A percentile compares a stretch with the other conserved stretches of the same genome.
Conservation (phyloP, 345 rosid species). For the Bretschneidera sinensis region DNA sequence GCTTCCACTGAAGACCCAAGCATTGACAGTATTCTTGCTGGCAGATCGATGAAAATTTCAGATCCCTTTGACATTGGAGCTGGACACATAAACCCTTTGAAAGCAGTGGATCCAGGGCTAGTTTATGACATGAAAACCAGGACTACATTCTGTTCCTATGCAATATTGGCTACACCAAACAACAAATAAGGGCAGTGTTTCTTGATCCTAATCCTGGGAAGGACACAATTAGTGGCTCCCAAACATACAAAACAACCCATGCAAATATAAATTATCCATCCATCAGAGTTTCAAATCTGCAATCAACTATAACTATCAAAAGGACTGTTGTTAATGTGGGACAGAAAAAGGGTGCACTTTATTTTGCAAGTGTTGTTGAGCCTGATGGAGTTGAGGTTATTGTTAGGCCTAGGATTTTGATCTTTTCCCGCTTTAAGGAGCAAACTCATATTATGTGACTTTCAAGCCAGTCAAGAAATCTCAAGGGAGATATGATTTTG, state of each 20-base stretch:
- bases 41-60: too few relatives aligned
- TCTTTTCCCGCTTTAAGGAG: slow-evolving; percentile 33
- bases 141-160: slow-evolving; percentile 60
- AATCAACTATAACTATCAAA: slow-evolving; percentile 33
- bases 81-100: slow-evolving; percentile 53
- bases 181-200: slow-evolving; percentile 19
- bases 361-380: slow-evolving; percentile 28
- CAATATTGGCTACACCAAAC: slow-evolving; percentile 44
- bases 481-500: slow-evolving; percentile 52
- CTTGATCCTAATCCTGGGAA: slow-evolving; percentile 6
- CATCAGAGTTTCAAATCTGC: slow-evolving; percentile 43
- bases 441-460: slow-evolving; percentile 40
- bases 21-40: too few relatives aligned
- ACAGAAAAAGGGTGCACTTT: slow-evolving; percentile 26
- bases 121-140: slow-evolving; percentile 42
- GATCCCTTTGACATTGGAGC: slow-evolving; percentile 60
- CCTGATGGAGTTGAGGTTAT: slow-evolving; percentile 56
- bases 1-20: too few relatives aligned
- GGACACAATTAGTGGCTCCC: too few relatives aligned
- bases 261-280: slow-evolving; percentile 62
- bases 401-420: slow-evolving; percentile 50
- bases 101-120: slow-evolving; percentile 70
- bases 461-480: slow-evolving; percentile 38
- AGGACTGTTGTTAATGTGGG: slow-evolving; percentile 55
- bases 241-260: too few relatives aligned